Conservation (phyloP, 169 alveolate genomes). For the Condylostoma magnum region DNA sequence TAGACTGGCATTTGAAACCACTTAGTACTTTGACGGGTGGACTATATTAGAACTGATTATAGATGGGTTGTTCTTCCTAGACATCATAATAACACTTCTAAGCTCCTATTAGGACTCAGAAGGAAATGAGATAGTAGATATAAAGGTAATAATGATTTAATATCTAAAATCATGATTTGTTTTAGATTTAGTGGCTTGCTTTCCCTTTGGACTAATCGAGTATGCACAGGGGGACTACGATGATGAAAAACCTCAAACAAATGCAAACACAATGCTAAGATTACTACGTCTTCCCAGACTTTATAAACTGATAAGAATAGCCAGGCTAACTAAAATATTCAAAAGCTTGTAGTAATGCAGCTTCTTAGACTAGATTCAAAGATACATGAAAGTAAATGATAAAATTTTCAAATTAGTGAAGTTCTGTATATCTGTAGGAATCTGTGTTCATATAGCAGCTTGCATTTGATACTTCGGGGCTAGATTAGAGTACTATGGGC, state of each 20-base stretch:
- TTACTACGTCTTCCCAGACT: slow-evolving; percentile 24
- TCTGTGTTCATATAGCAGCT: slow-evolving; percentile 7
- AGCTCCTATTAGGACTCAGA: background rate
- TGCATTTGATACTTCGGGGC: slow-evolving; percentile 4
- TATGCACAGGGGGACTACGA: background rate
- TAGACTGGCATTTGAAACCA: background rate
- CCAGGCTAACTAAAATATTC: slow-evolving; percentile 14
- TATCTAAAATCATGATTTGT: slow-evolving; percentile 64
- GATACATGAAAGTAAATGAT: too few species aligned
- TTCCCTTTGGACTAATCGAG: slow-evolving; percentile 44
- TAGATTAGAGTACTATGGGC: background rate
- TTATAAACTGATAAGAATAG: slow-evolving; percentile 16
- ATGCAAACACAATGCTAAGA: background rate
- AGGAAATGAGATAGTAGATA: background rate
- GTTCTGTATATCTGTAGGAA: background rate
- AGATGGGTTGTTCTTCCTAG: background rate
- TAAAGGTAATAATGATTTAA: slow-evolving; percentile 15
- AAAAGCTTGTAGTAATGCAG: slow-evolving; percentile 40
- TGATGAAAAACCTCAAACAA: background rate
- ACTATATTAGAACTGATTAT: background rate
- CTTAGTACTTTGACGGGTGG: background rate
- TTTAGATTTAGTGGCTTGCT: slow-evolving; percentile 53
- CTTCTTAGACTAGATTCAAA: slow-evolving; percentile 13
- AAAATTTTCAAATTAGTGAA: too few species aligned
- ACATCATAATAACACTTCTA: background rate